Evolutionary conservation across 179 eudicot genomes (phyloP).

Genomic region (Sideroxylon spinosum): DNA sequence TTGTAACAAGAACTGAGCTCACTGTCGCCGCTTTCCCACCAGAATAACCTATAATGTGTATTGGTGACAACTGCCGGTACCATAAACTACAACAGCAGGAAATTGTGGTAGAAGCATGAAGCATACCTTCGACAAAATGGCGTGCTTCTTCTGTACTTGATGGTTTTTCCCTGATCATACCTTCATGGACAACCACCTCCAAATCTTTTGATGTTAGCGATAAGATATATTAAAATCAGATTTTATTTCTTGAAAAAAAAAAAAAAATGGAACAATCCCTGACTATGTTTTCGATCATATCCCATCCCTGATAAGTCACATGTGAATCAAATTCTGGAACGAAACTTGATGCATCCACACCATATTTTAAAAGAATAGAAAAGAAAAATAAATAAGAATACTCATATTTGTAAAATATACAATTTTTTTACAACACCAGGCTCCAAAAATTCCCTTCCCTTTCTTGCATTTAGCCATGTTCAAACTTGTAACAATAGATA

Average conservation of each 20-base stretch:
- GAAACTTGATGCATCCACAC: neutral
- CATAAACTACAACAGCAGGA: constrained; percentile 1
- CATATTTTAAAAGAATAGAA: neutral
- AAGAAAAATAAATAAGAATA: neutral
- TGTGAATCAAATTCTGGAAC: neutral
- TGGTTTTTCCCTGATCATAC: constrained; percentile 79
- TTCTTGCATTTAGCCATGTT: neutral
- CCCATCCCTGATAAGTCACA: neutral
- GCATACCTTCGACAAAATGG: constrained; percentile 66
- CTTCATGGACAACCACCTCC: constrained; percentile 95
- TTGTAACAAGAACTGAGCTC: constrained; percentile 87
- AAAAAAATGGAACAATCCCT: neutral
- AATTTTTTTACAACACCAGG: neutral
- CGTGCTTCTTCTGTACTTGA: constrained; percentile 84
- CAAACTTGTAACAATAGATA: neutral
- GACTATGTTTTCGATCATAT: neutral
- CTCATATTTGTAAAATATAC: neutral
- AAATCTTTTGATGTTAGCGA: constrained; percentile 25
- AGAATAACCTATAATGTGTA: constrained; percentile 56
- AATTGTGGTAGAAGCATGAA: neutral
- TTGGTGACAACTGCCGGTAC: constrained; percentile 7
- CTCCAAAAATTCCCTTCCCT: neutral
- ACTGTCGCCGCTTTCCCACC: constrained; percentile 66
- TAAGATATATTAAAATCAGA: constrained; percentile 17
- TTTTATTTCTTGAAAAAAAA: neutral